Evolutionary conservation across 768 basidiomycete genomes (phyloP).

Genomic region (Cystobasidium ongulense): DNA sequence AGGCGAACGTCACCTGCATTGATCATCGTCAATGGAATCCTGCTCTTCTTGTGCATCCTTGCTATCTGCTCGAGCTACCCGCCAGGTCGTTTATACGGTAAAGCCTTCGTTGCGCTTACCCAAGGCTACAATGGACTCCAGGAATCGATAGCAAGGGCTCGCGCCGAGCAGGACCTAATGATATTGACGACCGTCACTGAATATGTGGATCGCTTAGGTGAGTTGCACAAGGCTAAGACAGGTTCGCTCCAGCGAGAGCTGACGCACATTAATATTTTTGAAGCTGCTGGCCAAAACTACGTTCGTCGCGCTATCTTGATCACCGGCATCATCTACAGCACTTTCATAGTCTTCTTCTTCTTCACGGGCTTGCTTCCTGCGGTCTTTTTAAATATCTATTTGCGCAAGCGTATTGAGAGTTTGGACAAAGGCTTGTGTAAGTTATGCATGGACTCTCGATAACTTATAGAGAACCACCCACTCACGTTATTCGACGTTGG

Average conservation of each 20-base stretch:
- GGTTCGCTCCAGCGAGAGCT: not conserved
- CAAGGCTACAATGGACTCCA: not conserved
- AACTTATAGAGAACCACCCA: not conserved
- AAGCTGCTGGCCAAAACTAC: not conserved
- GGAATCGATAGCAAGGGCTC: not conserved
- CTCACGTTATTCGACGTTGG: not conserved
- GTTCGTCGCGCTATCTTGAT: not conserved
- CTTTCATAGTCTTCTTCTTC: conserved; percentile 7
- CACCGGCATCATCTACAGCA: not conserved
- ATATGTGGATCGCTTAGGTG: not conserved
- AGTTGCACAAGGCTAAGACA: not conserved
- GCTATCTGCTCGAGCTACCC: not conserved
- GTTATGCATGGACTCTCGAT: not conserved
- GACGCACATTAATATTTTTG: not conserved
- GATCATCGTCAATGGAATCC: not conserved
- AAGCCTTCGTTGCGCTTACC: not conserved
- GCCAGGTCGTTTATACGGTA: not conserved
- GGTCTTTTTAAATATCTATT: not conserved
- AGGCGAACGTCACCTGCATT: not conserved
- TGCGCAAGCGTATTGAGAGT: not conserved
- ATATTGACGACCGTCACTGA: not conserved
- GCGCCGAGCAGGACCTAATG: not conserved
- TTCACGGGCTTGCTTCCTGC: not conserved
- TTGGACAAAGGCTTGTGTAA: not conserved
- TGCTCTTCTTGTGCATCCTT: not conserved